Conservation (phyloP, 768 basidiomycete species). For the Fistulinella prunicolor region DNA sequence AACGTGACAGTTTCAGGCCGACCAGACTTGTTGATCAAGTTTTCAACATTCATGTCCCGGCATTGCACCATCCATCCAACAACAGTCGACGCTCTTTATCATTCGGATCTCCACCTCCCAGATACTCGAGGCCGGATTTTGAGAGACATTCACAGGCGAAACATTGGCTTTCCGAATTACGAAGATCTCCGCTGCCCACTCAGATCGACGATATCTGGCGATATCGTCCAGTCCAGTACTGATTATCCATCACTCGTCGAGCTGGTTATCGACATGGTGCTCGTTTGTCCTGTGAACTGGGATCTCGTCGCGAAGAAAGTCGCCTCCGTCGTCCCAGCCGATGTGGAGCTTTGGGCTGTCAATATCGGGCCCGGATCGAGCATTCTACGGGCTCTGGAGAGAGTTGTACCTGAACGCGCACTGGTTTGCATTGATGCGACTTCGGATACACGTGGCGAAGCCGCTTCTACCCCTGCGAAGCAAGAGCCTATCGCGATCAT, state of each 20-base stretch:
- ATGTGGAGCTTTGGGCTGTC: conserved; percentile 35
- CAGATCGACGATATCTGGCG: conserved; percentile 45
- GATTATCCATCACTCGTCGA: conserved; percentile 35
- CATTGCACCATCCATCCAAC: conserved; percentile 41
- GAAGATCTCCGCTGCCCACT: conserved; percentile 47
- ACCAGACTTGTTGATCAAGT: conserved; percentile 47
- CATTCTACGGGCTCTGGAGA: conserved; percentile 38
- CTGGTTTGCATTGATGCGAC: conserved; percentile 18
- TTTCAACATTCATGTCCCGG: conserved; percentile 38
- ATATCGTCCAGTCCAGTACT: conserved; percentile 26
- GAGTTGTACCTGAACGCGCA: conserved; percentile 25
- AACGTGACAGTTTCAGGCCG: conserved; percentile 58
- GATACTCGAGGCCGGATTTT: conserved; percentile 41
- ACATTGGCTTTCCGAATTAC: conserved; percentile 50
- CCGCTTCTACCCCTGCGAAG: conserved; percentile 12
- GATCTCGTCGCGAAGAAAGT: conserved; percentile 37
- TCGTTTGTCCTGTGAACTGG: conserved; percentile 55
- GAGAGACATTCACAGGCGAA: conserved; percentile 40
- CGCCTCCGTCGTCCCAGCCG: conserved; percentile 11
- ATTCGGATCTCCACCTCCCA: conserved; percentile 31
- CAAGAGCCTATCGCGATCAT: conserved; percentile 64
- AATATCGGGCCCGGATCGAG: conserved; percentile 50
- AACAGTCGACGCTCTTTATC: conserved; percentile 52
- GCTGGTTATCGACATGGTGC: conserved; percentile 38
- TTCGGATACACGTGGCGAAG: conserved; percentile 6